Evolutionary conservation across 257 asterid species (phyloP).

Genomic region (Anisodus tanguticus): DNA sequence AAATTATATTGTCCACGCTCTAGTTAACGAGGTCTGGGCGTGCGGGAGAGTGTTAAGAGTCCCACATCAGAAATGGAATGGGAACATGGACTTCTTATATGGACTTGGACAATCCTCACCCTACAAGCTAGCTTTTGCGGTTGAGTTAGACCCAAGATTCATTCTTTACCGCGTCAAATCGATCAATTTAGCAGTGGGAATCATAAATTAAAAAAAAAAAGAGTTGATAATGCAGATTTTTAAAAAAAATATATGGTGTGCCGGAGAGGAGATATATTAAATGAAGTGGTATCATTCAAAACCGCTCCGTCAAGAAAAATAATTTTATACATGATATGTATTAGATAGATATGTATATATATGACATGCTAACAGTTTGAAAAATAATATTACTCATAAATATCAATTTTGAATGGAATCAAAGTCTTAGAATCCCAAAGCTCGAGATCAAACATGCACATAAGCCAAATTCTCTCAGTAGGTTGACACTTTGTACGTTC

Average conservation of each 20-base stretch:
- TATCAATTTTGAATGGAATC: background rate
- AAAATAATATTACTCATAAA: background rate
- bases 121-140: too few species aligned
- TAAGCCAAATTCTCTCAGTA: background rate
- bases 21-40: too few species aligned
- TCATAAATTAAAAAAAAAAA: background rate
- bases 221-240: background rate
- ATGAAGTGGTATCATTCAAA: too few species aligned
- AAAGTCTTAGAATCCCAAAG: background rate
- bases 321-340: background rate
- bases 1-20: too few species aligned
- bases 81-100: too few species aligned
- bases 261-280: too few species aligned
- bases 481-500: background rate
- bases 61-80: too few species aligned
- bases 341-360: background rate
- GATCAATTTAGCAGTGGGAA: background rate
- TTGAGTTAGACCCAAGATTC: too few species aligned
- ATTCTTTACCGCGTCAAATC: background rate
- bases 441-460: background rate
- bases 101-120: too few species aligned
- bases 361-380: too few species aligned
- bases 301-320: too few species aligned
- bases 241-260: background rate
- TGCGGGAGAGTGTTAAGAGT: too few species aligned